phyloP scores from a whole-genome alignment of 371 early-diverging fungal genomes.

The Mucor circinelloides region DNA sequence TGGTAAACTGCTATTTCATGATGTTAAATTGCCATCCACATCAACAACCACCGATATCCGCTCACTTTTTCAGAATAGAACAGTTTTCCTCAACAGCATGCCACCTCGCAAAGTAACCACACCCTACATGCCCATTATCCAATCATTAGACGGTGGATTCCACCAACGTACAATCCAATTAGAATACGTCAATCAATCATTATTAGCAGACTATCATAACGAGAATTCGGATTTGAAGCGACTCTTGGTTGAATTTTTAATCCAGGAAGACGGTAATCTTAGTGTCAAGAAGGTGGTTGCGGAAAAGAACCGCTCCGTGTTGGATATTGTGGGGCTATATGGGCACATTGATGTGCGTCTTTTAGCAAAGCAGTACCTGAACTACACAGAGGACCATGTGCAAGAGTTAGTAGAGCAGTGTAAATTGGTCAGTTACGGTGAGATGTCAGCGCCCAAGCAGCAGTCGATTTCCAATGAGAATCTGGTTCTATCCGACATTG shows the following conservation, averaged over 20 bases:
- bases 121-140: conserved; percentile 26
- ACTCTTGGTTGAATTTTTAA: conserved; percentile 29
- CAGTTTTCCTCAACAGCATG: conserved; percentile 33
- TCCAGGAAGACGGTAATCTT: conserved; percentile 31
- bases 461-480: background rate
- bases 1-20: conserved; percentile 35
- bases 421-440: conserved; percentile 28
- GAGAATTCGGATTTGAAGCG: conserved; percentile 13
- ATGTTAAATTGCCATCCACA: conserved; percentile 3
- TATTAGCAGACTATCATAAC: background rate
- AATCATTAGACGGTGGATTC: conserved; percentile 8
- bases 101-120: conserved; percentile 29
- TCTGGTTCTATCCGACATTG: conserved; percentile 33
- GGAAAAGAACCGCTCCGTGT: conserved; percentile 26
- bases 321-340: conserved; percentile 31
- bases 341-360: conserved; percentile 39
- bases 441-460: conserved; percentile 29
- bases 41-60: background rate
- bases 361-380: conserved; percentile 23
- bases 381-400: conserved; percentile 2
- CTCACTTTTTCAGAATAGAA: conserved; percentile 16
- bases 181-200: conserved; percentile 30
- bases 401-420: conserved; percentile 20
- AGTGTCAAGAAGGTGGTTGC: conserved; percentile 21
- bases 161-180: conserved; percentile 30